phyloP scores from a whole-genome alignment of 2,329 filamentous ascomycete species.

The Annulohypoxylon truncatum region DNA sequence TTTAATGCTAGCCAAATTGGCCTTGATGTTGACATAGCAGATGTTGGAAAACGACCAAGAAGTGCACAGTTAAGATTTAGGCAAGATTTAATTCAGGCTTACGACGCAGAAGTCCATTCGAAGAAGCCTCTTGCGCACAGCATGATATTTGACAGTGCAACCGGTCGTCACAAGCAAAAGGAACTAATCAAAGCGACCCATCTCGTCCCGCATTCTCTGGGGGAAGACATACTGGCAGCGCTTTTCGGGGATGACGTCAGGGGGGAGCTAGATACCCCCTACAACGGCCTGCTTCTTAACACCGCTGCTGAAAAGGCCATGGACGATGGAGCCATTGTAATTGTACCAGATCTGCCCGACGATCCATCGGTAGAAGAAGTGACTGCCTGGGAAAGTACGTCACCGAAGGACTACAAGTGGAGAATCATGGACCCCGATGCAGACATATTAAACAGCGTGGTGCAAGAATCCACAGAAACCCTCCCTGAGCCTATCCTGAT shows the following conservation, averaged over 20 bases:
- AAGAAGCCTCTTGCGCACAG: no score
- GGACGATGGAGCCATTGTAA: conserved; percentile 10
- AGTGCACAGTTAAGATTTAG: no score
- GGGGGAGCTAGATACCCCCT: not conserved
- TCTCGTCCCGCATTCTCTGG: not conserved
- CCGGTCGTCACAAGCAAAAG: no score
- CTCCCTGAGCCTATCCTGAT: not conserved
- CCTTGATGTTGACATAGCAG: no score
- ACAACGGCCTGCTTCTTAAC: no score
- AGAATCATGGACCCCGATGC: conserved; percentile 8
- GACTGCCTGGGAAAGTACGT: not conserved
- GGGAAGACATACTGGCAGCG: not conserved
- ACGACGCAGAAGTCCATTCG: no score
- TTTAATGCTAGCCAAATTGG: no score
- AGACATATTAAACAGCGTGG: not conserved
- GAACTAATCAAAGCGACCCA: no score
- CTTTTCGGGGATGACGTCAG: not conserved
- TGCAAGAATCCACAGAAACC: not conserved
- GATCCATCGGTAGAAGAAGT: conserved; percentile 15
- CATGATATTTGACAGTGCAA: no score
- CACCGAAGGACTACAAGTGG: conserved; percentile 14
- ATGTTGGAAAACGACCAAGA: no score
- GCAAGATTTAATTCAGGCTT: no score
- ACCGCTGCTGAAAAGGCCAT: conserved; percentile 4
- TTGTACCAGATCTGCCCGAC: conserved; percentile 8